Base-by-base conservation (phyloP, 768 basidiomycete genomes). In the Exsudoporus frostii region DNA sequence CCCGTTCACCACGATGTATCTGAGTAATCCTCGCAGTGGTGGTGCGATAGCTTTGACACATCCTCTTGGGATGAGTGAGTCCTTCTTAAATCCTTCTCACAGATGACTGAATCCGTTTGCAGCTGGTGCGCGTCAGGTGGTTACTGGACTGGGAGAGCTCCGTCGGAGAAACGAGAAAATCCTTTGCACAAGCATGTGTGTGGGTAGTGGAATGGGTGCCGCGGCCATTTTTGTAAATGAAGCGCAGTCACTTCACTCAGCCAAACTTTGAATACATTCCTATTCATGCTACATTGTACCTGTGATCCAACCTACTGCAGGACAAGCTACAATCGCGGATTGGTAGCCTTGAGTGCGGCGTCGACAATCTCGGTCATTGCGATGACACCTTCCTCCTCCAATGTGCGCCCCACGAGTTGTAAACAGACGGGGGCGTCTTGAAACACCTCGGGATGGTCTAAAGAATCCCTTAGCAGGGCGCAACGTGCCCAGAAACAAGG, bases 181-280 rank as follows among this genome's bases (percentile, higher is more conserved):
- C 22, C 77, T 96, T 51, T 89, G 89, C 62, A 94, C 92, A 3
- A 90, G 88, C 52, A 85, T 85, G 84, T 85, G 83, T 60, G 71
- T 90, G 25, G 93, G 93, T 20, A 89, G 86, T 62, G 92, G 92
- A 17, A 92, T 94, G 92, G 92, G 90, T 7, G 88, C 90, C 15
- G 89, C 89, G 1, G 84, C 83, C 4, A 79, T 92, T 34, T 86
- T 91, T 54, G 84, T 92, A 15, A 90, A 90, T 61, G 89, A 92
- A 63, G 73, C 70, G 41, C 71, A 49, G 15, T 50, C 60, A 15
- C 45, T 46, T 24, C 52, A 46, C 39, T 36, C 53, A 9, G 50
- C 67, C 34, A 70, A 68, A 50, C 70, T 71, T 36, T 66, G 49
- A 53, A 38, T 50, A 19, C 45, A 32, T 48, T 47, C 50, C 46